Evolutionary conservation across 495 filamentous ascomycete genomes (phyloP), one percentile per base, ranked within the genome.

Genomic region (Physcia stellaris): DNA sequence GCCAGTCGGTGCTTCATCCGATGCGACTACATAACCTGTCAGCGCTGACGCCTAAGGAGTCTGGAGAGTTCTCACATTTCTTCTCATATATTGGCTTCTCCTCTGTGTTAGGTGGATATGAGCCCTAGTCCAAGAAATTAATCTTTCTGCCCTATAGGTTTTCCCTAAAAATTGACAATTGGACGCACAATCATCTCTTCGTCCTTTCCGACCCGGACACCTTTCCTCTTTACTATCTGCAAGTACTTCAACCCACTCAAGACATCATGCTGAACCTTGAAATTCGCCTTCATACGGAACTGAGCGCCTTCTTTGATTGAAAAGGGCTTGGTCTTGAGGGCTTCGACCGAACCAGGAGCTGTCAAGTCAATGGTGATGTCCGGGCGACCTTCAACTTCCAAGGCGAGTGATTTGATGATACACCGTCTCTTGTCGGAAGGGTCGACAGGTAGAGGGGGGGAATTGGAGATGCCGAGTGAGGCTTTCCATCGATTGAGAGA

Each of bases 401-500:
- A 76, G 26, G 83, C 78, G 15, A 98, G 79, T 24, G 85, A 79
- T 40, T 83, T 71, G 62, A 98, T 96, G 59, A 96, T 86, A 62
- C 76, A 86, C 50, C 77, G 79, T 42, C 83, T 73, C 13, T 78
- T 75, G 51, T 92, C 86, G 50, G 66, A 80, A 50, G 83, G 77
- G 59, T 90, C 58, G 13, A 40, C 37, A n/a, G 35, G 49, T 32
- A 64, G 66, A 39, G 63, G 53, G 33, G 65, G 68, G 48, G 83
- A 77, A 29, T 66, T 54, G 45, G 67, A 69, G 33, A 96, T 71
- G 44, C 92, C 90, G 24, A 98, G 75, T 2, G 90, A 95, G 50
- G 84, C 76, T 67, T 98, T 98, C 83, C 90, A 98, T 46, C 87
- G 82, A 59, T 87, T 79, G 53, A 98, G 77, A 43, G 88, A 86